phyloP scores from a whole-genome alignment of 768 basidiomycete genomes.

The Hygrophorus pudorinus region DNA sequence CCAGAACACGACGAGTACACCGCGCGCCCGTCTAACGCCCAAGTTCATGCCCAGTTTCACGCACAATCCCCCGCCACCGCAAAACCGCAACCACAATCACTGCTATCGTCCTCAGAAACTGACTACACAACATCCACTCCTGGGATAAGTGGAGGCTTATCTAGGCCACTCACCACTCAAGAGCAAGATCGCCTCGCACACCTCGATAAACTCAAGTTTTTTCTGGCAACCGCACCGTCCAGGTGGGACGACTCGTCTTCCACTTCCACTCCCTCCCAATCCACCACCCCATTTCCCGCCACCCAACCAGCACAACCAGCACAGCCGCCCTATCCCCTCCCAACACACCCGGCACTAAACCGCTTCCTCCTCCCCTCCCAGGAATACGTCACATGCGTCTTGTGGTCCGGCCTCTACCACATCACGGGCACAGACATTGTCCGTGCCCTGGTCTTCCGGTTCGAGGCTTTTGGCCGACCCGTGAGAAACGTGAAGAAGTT shows the following conservation, averaged over 20 bases:
- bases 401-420: conserved; percentile 87
- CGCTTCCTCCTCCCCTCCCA: conserved; percentile 82
- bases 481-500: conserved; percentile 92
- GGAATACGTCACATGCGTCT: conserved; percentile 83
- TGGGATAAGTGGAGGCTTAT: conserved; percentile 24
- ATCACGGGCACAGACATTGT: conserved; percentile 98
- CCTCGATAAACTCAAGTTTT: conserved; percentile 79
- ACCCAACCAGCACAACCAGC: not conserved
- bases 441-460: conserved; percentile 85
- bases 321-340: conserved; percentile 13
- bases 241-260: conserved; percentile 46
- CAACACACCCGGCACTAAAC: conserved; percentile 71
- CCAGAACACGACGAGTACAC: conserved; percentile 38
- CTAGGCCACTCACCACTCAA: conserved; percentile 47
- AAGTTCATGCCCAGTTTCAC: conserved; percentile 35
- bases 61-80: conserved; percentile 14
- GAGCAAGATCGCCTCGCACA: conserved; percentile 67
- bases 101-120: conserved; percentile 7
- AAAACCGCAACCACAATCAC: conserved; percentile 6
- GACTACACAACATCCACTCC: conserved; percentile 6
- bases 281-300: not conserved
- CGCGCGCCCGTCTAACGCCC: conserved; percentile 38
- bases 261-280: conserved; percentile 18
- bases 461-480: conserved; percentile 73
- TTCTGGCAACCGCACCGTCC: conserved; percentile 77